Evolutionary conservation across 495 filamentous ascomycete species (phyloP), one percentile per base, ranked within the genome.

Genomic region (Penicillium parvum): DNA sequence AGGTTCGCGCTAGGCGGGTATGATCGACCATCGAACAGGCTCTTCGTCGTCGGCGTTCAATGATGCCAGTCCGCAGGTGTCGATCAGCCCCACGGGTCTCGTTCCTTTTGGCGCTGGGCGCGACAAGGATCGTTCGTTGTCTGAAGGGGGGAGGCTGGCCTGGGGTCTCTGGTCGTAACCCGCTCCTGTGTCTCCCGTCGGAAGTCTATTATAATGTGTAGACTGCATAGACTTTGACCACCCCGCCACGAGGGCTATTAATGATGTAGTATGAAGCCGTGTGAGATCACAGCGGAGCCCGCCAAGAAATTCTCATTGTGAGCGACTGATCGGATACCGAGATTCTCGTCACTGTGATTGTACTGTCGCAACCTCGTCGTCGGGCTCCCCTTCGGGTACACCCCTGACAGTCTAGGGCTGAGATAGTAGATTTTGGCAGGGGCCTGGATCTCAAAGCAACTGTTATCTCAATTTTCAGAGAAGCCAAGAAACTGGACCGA

Each of bases 21-120:
- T 55, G 57, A 57, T 60, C 56, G 49, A 50, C 53, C 44, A 32
- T 33, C 25, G 49, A 57, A 53, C 49, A 53, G 46, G 43, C 32
- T 45, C 29, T 42, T 40, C 19, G 33, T 35, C 32, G 40, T 21
- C 49, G 22, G 20, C 32, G 35, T 34, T 11, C 46, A 48, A 50
- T 52, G 44, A 46, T 46, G 21, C 37, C 49, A 51, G 51, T 52
- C 44, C 33, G 44, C 21, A 5, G n/a, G 28, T 28, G 56, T 41
- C 53, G 50, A 60, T 55, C 53, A 37, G 41, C 25, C 43, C 57
- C 57, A 57, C 50, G 28, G 21, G 9, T 7, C 17, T n/a, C 17
- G 21, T 26, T 15, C 33, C 36, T 26, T 32, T 57, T 53, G 45
- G 44, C 43, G 18, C 38, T 20, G 18, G 9, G 29, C 23, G 18